Evolutionary conservation across 148 eudicot genomes (phyloP), one percentile per base, ranked within the genome.

Genomic region (Pouteria glomerata): DNA sequence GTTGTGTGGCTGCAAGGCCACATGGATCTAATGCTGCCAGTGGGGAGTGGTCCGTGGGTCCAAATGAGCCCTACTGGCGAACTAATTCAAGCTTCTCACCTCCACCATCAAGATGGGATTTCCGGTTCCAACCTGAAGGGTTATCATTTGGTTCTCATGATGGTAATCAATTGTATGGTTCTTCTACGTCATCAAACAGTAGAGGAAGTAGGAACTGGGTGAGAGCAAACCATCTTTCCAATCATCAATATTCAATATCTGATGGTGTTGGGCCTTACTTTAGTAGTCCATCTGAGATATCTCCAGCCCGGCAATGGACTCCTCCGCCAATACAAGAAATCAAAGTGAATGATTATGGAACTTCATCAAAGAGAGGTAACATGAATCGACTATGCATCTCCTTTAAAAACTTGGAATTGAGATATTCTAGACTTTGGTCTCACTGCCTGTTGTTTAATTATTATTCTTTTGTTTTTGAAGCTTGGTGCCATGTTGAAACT

Each of bases 1-100:
- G 98, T 89, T 94, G 98, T 79, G 98, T 94, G 96, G 97, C 98
- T 87, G 96, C 98, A 30, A 94, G 98, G 97, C 98, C 98, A 85
- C 97, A 94, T 91, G 92, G 87, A 33, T 86, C 98, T 13, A 91
- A 73, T 85, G 88, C 86, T 58, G 59, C 96, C 59, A 88, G 93
- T 73, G 77, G 90, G 72, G 98, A 94, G 79, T 94, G 93, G 93
- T 87, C 98, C 61, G 75, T 87, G 81, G 91, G 86, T 48, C 84
- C 94, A 56, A 89, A 87, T 52, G 98, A 91, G 77, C 98, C 98
- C 60, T 86, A 91, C 70, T 94, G 97, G 98, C 77, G 91, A 64
- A 91, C 91, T 11, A 94, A 94, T 70, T 76, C 98, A 68, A 94
- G 98, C 81, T 94, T 84, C 83, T 94, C 98, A 61, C 97, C 96